Evolutionary conservation across 768 basidiomycete genomes (phyloP).

Genomic region (Boletus pseudopeckii): DNA sequence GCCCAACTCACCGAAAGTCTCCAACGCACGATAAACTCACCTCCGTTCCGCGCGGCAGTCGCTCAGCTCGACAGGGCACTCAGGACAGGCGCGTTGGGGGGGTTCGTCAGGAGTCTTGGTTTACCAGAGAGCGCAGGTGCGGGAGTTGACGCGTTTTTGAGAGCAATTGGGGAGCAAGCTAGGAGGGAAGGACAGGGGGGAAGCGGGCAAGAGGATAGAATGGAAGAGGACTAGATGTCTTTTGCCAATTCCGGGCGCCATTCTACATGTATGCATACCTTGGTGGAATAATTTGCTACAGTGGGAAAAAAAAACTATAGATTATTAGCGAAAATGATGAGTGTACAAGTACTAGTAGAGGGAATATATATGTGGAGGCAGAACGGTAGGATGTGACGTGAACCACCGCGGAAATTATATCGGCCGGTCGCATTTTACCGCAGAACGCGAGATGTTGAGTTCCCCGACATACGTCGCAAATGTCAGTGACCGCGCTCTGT

Average conservation of each 20-base stretch:
- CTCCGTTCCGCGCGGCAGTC: slow-evolving; percentile 80
- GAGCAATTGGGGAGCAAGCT: slow-evolving; percentile 76
- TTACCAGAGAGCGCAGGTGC: slow-evolving; percentile 82
- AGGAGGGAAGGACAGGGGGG: slow-evolving; percentile 39
- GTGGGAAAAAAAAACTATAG: neutral
- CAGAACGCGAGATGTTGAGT: neutral
- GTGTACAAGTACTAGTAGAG: neutral
- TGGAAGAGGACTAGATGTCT: slow-evolving; percentile 70
- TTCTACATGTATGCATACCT: neutral
- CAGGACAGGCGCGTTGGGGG: slow-evolving; percentile 72
- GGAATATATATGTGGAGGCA: neutral
- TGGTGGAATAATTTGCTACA: neutral
- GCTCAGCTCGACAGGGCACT: slow-evolving; percentile 81
- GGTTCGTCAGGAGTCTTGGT: slow-evolving; percentile 73
- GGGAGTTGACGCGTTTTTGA: slow-evolving; percentile 74
- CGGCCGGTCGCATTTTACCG: neutral
- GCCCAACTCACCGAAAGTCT: slow-evolving; percentile 48
- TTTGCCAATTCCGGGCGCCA: neutral
- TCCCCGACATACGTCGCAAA: neutral
- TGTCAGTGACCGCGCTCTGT: slow-evolving; percentile 65
- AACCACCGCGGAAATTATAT: neutral
- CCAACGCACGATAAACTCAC: slow-evolving; percentile 72
- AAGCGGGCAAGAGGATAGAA: slow-evolving; percentile 43
- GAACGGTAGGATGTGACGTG: neutral
- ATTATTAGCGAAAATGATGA: neutral